Base-by-base conservation (phyloP, 2,329 filamentous ascomycete genomes). In the Pleoardoris graminearum region DNA sequence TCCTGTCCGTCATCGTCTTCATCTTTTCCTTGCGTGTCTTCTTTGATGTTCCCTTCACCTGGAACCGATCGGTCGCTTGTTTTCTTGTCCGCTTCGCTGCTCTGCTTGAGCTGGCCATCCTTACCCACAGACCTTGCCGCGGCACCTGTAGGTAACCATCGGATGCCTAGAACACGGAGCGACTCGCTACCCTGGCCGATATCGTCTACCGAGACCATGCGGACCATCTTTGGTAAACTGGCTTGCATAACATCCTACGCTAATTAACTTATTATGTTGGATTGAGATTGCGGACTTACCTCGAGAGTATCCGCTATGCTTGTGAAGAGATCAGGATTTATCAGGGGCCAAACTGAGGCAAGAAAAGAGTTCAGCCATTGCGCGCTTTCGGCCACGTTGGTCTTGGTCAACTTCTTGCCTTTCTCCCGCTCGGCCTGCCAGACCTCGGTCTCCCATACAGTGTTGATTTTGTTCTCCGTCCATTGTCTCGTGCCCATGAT, bases 191-290 rank as follows among this genome's bases (percentile, higher is more conserved):
- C 88, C 69, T 91, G 88, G 11, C 87, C 88, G 52, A 91, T 82
- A 57, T 91, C 88, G 43, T 90, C 87, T 7, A 90, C 83, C 48
- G 85, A 86, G 37, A 90, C 85, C 87, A 90, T 90, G 42, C 87
- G 83, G 27, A 90, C 80, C 30, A 88, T 70, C 51, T 81, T 84
- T 0, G 88, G 87, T 16, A 90, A 74, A 7, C 85, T 88, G 2
- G 88, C 87, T 73, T 91, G 88, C 88, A 91, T 91, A 42, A 91
- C 85, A 67, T 91, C 88, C 71, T 73, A 42, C 16, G 10, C 10
- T 19, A 17, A 36, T 68, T 52, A 69, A 58, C 53, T 2, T 36
- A 22, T n/a, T 17, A 14, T 4, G 3, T 21, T 37, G n/a, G 6
- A 36, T 16, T 4, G 38, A 7, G 16, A 19, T 1, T 3, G 4